Base-by-base conservation (phyloP, 2,329 filamentous ascomycete species). In the Trichoderma cornu-damae region DNA sequence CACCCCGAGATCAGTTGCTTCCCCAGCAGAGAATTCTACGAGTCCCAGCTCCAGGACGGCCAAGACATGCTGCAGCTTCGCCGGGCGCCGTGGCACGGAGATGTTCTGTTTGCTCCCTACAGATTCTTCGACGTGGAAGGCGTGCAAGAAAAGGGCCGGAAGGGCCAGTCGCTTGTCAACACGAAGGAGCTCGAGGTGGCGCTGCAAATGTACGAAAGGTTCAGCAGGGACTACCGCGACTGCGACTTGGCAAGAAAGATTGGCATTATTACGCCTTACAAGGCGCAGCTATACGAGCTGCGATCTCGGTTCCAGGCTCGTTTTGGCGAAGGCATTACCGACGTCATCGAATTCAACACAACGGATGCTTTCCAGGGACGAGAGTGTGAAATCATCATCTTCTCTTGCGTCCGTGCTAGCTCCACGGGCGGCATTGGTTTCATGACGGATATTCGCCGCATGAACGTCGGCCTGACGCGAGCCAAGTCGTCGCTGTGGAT, bases 401-500 rank as follows among this genome's bases (percentile, higher is more conserved):
- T 99, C 76, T 97, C 94, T 38, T 99, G 95, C 72, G 94, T 99
- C 60, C 87, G 94, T 75, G 93, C 94, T 20, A 93, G 88, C 28
- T 84, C 89, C n/a, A 89, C 87, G 6, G 88, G 89, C n/a, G 91
- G 93, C 66, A 96, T 99, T 68, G 94, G 94, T 79, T 99, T 99
- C 83, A 87, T 99, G 82, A 89, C 90, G 55, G 94, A 99, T 70
- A 96, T 99, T 68, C 86, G 94, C 59, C 93, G 94, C 79, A 97
- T 99, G 95, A 99, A 99, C 72, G 94, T 99, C 67, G 94, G 94
- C 75, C 79, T 99, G 60, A 99, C 94, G 20, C 88, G 94, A 78
- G 95, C 94, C 4, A 96, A 96, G 72, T 96, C 90, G 8, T 96
- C 93, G 32, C 80, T 99, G 8, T 99, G 93, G 89, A 93, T 99